Conservation (phyloP, 2,329 filamentous ascomycete species). For the Ophiocordyceps polyrhachis-furcata region DNA sequence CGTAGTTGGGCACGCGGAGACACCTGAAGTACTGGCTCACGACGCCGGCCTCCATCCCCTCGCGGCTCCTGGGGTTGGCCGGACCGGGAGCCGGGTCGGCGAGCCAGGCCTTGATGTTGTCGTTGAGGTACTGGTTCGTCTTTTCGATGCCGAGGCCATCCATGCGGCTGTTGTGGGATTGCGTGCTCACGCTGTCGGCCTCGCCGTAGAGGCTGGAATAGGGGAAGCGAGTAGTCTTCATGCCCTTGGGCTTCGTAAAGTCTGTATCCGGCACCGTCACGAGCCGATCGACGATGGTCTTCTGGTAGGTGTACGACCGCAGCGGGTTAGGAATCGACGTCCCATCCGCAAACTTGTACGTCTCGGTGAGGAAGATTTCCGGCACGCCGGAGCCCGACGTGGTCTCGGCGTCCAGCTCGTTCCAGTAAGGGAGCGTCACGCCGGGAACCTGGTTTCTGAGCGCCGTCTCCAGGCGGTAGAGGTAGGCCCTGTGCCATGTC, state of each 20-base stretch:
- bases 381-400: conserved; percentile 1
- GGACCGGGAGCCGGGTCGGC: not conserved
- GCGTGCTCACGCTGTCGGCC: not conserved
- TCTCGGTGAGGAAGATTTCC: conserved; percentile 1
- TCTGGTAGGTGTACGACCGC: conserved; percentile 8
- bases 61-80: not conserved
- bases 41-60: not conserved
- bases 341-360: conserved; percentile 1
- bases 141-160: not conserved
- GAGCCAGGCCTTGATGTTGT: conserved; percentile 1
- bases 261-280: not conserved
- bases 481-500: conserved; percentile 13
- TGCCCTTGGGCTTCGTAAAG: conserved; percentile 6
- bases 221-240: conserved; percentile 9
- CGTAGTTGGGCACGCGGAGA: conserved; percentile 14
- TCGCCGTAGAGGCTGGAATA: conserved; percentile 8
- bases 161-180: not conserved
- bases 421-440: conserved; percentile 8
- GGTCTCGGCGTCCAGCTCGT: conserved; percentile 3
- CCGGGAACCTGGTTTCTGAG: conserved; percentile 3
- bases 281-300: conserved; percentile 4
- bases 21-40: conserved; percentile 5
- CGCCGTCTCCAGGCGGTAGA: conserved; percentile 8
- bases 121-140: not conserved
- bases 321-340: conserved; percentile 6